Evolutionary conservation across 2,329 filamentous ascomycete genomes (phyloP).

Genomic region (Fusarium poae): DNA sequence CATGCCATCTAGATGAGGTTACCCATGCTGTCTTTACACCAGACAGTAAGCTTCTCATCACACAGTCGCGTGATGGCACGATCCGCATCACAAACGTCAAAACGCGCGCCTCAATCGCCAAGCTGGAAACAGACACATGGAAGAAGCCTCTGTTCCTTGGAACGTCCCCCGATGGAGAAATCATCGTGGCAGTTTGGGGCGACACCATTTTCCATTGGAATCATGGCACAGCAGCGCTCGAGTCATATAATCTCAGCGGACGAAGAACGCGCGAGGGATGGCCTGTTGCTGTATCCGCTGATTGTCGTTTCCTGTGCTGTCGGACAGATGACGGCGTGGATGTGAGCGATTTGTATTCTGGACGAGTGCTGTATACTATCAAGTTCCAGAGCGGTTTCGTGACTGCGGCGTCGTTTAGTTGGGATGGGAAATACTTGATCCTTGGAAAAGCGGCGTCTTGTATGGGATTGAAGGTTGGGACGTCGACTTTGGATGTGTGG

Average conservation of each 20-base stretch:
- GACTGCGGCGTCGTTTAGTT: conserved; percentile 53
- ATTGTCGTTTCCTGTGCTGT: conserved; percentile 54
- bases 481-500: conserved; percentile 50
- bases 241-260: conserved; percentile 51
- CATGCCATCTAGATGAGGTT: conserved; percentile 46
- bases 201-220: conserved; percentile 54
- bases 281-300: conserved; percentile 54
- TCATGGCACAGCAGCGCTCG: conserved; percentile 47
- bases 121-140: conserved; percentile 49
- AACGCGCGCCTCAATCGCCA: conserved; percentile 45
- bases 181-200: conserved; percentile 54
- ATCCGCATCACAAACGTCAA: conserved; percentile 45
- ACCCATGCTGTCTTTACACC: conserved; percentile 49
- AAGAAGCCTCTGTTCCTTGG: conserved; percentile 48
- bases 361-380: conserved; percentile 52
- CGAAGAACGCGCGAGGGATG: conserved; percentile 52
- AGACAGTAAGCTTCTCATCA: conserved; percentile 41
- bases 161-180: conserved; percentile 48
- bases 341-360: conserved; percentile 53
- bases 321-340: conserved; percentile 55
- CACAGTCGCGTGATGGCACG: conserved; percentile 48
- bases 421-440: conserved; percentile 49
- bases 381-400: conserved; percentile 49
- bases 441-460: conserved; percentile 49
- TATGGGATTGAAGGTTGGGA: conserved; percentile 42